Evolutionary conservation across 1,284 basidiomycete species (phyloP).

Genomic region (Ustilago trichophora): DNA sequence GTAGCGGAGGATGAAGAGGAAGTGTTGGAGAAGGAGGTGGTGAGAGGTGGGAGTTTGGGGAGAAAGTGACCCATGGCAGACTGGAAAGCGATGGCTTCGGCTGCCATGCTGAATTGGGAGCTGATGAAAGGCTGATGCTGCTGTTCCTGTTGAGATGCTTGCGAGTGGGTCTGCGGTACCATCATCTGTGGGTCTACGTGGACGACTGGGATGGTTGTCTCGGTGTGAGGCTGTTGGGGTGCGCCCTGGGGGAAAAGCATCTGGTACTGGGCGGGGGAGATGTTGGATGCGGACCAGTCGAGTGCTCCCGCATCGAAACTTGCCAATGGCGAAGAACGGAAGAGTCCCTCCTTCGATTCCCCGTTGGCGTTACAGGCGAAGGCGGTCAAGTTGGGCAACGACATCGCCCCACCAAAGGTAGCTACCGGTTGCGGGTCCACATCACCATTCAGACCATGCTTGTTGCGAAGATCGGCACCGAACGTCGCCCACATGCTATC

Average conservation of each 20-base stretch:
- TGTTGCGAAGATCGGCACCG: conserved; percentile 17
- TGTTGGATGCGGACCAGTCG: conserved; percentile 27
- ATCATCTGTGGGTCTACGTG: conserved; percentile 22
- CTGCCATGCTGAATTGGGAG: conserved; percentile 17
- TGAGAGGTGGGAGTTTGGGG: conserved; percentile 20
- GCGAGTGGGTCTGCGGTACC: too few relatives aligned
- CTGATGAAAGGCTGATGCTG: conserved; percentile 9
- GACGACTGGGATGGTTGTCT: conserved; percentile 1
- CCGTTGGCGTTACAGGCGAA: conserved; percentile 18
- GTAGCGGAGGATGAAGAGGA: conserved; percentile 17
- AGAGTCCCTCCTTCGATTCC: conserved; percentile 13
- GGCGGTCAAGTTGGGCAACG: conserved; percentile 17
- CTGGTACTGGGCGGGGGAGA: conserved; percentile 29
- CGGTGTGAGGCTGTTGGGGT: neutral
- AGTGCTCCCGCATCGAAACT: conserved; percentile 39
- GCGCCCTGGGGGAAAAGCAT: conserved; percentile 10
- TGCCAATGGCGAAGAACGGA: conserved; percentile 7
- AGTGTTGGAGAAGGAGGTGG: conserved; percentile 12
- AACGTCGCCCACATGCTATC: conserved; percentile 27
- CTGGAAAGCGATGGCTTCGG: conserved; percentile 29
- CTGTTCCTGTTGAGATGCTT: neutral
- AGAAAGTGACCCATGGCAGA: conserved; percentile 45
- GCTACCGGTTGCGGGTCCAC: too few relatives aligned
- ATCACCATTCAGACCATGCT: too few relatives aligned
- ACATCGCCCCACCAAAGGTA: neutral